Base-by-base conservation (phyloP, 2,329 filamentous ascomycete genomes). In the Ophiostoma sp. region DNA sequence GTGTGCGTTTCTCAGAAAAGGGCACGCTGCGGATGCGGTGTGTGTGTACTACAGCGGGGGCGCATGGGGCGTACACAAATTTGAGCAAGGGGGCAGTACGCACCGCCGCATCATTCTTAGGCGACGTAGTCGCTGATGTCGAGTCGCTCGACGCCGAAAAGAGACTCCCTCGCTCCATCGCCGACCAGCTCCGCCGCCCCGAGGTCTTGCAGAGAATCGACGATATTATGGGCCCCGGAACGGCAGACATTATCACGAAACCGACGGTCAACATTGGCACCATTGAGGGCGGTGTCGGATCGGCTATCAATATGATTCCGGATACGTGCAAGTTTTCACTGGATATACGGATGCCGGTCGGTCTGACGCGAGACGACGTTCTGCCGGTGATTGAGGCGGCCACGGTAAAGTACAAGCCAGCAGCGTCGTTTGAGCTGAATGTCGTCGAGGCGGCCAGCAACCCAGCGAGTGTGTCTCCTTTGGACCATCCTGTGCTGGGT, bases 1-100 rank as follows among this genome's bases (percentile, higher is more conserved):
- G 64, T 19, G 68, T 75, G n/a, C 74, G 74, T 22, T 75, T 75
- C 50, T 66, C 74, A 5, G 74, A 74, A 17, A 75, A 75, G 39
- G 74, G 74, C 8, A 75, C 72, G 25, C 74, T 73, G 69, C 74
- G 70, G 33, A 64, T 75, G 74, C 63, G 70, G 0, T 63, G 63
- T n/a, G 70, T 61, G 22, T 39, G 72, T 25, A 52, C 50, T 45
- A 71, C 74, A 8, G 39, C 17, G 28, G 74, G 72, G 0, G 72
- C 70, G 3, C 73, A 72, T 28, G 73, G 73, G 8, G 73, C 74
- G 3, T 75, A 75, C 66, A 74, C 69, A 5, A 75, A 75, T 50
- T 52, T 75, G 31, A 70, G 57, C 70, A 61, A 57, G 39, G 74
- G 72, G 1, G 72, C 74, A 3, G 57, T 75, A 2, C 55, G 74